These are phyloP conservation scores for Paecilomyces fulvus DNA, from an alignment of 2,329 filamentous ascomycete species.

Conservation along the genomic window DNA sequence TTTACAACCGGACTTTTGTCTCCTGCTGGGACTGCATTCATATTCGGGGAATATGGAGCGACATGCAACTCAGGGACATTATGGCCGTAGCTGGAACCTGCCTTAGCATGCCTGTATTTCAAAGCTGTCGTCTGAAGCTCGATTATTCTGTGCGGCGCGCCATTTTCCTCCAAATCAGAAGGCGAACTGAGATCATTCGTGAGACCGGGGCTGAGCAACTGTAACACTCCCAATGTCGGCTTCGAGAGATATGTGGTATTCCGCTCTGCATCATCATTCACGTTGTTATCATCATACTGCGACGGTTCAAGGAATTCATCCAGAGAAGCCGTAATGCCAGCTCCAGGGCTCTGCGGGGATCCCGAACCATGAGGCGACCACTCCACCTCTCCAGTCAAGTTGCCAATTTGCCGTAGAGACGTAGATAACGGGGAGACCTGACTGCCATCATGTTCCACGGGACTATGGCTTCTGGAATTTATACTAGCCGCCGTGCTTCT, in stretches of 20 bases:
- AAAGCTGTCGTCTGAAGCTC: not conserved
- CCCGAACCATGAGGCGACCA: not conserved
- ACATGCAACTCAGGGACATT: conserved; percentile 10
- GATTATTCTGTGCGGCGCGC: conserved; percentile 1
- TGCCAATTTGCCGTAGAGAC: not conserved
- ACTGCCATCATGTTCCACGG: conserved; percentile 12
- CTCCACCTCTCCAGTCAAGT: not conserved
- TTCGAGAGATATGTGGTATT: conserved; percentile 9
- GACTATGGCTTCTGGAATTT: conserved; percentile 18
- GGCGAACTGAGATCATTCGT: conserved; percentile 22
- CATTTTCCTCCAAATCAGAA: conserved; percentile 12
- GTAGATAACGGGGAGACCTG: conserved; percentile 1
- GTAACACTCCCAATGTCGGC: conserved; percentile 13
- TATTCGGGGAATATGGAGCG: conserved; percentile 12
- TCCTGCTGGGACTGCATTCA: not conserved
- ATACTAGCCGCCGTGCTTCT: conserved; percentile 23
- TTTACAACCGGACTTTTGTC: conserved; percentile 36
- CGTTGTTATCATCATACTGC: not conserved
- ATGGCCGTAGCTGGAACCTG: conserved; percentile 6
- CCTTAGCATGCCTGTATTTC: not conserved
- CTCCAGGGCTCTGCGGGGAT: not conserved
- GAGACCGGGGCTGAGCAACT: conserved; percentile 25
- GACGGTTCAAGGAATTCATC: not conserved
- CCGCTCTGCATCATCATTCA: not conserved
- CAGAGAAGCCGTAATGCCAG: not conserved